Base-by-base conservation (phyloP, 768 basidiomycete genomes). In the Scleroderma citrinum region DNA sequence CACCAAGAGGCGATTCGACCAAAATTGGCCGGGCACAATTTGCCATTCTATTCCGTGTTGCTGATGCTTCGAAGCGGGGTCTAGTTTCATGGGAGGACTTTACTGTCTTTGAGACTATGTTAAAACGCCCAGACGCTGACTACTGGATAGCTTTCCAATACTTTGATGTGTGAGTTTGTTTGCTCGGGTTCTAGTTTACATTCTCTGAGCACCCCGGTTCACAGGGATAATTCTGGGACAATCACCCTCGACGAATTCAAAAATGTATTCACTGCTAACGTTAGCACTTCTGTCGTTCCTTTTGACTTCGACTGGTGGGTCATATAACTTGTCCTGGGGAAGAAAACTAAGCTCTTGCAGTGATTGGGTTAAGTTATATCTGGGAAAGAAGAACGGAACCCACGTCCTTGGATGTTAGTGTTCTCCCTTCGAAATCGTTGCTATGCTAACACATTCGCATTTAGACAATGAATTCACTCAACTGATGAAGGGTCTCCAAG, bases 401-500 rank as follows among this genome's bases (percentile, higher is more conserved):
- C 92, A 93, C 63, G 92, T 94, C 51, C 75, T 96, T 48, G 92
- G 92, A 70, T 96, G 93, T 92, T 59, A 60, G 87, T 75, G 6
- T 19, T 37, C 19, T 21, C 23, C 41, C 53, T 29, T 2, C 7
- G 38, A 23, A 26, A 20, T 42, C 10, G 19, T 49, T 41, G 38
- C 17, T 21, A 36, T 12, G 16, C 50, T 63, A 45, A 60, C 36
- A 38, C 31, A 35, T 20, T 16, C 5, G 34, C 53, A 44, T 40
- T 8, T 57, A 92, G 88, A 94, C 71, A 88, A 88, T 64, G 94
- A 98, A 69, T 98, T 98, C 71, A 96, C 93, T 26, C 94, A 97
- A 71, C 72, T 98, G 51, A 96, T 99, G 92, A 98, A 97, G 69
- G 95, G 93, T 37, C 78, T 97, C 48, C 96, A 97, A 71, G 96